These are phyloP conservation scores for Rhodotorula sp. DNA, from an alignment of 1,284 basidiomycete species.

Conservation along the genomic window DNA sequence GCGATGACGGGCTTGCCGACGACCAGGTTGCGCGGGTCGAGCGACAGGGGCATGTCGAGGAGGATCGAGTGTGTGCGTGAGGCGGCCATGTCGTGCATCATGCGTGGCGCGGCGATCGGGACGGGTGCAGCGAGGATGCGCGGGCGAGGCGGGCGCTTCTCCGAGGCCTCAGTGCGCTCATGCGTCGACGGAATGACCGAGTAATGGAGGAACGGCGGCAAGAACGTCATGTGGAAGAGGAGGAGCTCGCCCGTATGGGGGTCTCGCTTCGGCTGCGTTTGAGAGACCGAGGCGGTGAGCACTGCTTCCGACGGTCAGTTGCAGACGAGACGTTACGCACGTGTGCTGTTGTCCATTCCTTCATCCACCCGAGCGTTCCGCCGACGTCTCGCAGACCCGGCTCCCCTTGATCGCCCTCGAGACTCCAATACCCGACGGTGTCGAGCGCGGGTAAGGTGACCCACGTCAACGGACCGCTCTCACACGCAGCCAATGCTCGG, in stretches of 20 bases:
- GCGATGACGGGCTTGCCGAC: constrained; percentile 54
- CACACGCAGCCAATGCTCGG: constrained; percentile 56
- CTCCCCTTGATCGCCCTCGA: constrained; percentile 43
- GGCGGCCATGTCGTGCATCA: constrained; percentile 59
- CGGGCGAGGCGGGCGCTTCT: constrained; percentile 14
- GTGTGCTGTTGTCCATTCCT: constrained; percentile 58
- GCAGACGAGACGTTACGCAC: constrained; percentile 5
- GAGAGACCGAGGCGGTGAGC: not conserved
- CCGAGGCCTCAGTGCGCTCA: constrained; percentile 12
- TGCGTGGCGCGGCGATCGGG: constrained; percentile 47
- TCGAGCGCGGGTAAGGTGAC: constrained; percentile 55
- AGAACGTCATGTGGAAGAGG: constrained; percentile 55
- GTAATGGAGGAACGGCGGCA: constrained; percentile 53
- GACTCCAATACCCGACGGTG: constrained; percentile 54
- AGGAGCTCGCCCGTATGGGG: constrained; percentile 55
- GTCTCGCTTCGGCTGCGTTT: constrained; percentile 52
- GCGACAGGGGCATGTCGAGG: constrained; percentile 56
- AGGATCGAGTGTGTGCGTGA: constrained; percentile 54
- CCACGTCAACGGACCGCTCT: constrained; percentile 55
- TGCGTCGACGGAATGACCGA: constrained; percentile 52
- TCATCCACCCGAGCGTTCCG: constrained; percentile 44
- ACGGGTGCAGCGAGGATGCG: constrained; percentile 39
- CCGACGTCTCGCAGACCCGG: constrained; percentile 40
- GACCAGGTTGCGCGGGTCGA: constrained; percentile 56
- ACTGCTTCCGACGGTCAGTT: too few species aligned